Evolutionary conservation across 352 stramenopile genomes (phyloP).

Genomic region (Phytophthora uliginosa): DNA sequence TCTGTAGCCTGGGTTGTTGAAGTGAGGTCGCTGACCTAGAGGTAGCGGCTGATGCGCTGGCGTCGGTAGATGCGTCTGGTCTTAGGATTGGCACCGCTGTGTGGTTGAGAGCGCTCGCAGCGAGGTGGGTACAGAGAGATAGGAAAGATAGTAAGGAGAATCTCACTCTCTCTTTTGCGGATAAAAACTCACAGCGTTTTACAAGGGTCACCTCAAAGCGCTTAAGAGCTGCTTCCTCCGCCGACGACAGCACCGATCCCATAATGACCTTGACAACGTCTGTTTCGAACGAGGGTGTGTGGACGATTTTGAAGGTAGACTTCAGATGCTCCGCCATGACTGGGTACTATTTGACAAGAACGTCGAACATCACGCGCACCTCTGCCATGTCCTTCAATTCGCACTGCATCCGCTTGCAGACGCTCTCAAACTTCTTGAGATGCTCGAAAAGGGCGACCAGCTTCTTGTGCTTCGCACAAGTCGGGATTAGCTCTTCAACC

Average conservation of each 20-base stretch:
- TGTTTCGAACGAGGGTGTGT: not conserved
- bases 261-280: not conserved
- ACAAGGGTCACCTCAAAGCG: slow-evolving; percentile 8
- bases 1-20: not conserved
- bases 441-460: slow-evolving; percentile 6
- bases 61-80: too few species aligned
- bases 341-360: not conserved
- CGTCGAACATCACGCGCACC: slow-evolving; percentile 9
- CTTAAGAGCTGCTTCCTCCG: not conserved
- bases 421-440: slow-evolving; percentile 21
- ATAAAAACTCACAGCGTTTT: too few species aligned
- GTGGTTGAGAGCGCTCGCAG: too few species aligned
- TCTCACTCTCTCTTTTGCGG: too few species aligned
- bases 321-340: not conserved
- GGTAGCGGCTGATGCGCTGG: too few species aligned
- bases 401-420: slow-evolving; percentile 6
- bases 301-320: not conserved
- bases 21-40: too few species aligned
- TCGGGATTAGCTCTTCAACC: slow-evolving; percentile 23
- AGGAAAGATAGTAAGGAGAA: too few species aligned
- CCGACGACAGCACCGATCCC: not conserved
- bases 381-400: not conserved
- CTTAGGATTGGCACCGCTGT: too few species aligned
- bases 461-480: slow-evolving; percentile 5
- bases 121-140: too few species aligned